phyloP scores from a whole-genome alignment of 805 yeast genomes.

The Peterozyma toletana region DNA sequence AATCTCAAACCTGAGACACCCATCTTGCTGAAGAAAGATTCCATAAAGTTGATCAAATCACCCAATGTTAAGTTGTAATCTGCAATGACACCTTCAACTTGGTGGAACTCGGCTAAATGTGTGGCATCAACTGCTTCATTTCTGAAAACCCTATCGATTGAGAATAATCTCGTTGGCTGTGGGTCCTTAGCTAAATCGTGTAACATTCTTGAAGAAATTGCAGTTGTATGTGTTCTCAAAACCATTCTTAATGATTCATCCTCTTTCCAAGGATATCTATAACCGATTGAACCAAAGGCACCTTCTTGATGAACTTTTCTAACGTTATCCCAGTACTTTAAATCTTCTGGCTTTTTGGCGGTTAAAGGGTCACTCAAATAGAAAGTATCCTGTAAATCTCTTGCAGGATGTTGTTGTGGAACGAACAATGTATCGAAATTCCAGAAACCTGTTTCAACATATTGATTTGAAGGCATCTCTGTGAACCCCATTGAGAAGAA shows the following conservation, averaged over 20 bases:
- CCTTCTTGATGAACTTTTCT: slow-evolving; percentile 85
- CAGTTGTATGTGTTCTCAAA: slow-evolving; percentile 95
- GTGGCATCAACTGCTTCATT: slow-evolving; percentile 99
- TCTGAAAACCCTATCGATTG: slow-evolving; percentile 97
- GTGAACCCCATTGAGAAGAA: slow-evolving; percentile 97
- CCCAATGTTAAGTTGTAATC: slow-evolving; percentile 94
- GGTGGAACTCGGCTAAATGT: slow-evolving; percentile 98
- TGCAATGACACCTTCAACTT: slow-evolving; percentile 98
- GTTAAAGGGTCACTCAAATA: slow-evolving; percentile 87
- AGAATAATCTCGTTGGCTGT: slow-evolving; percentile 83
- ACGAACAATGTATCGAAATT: slow-evolving; percentile 94
- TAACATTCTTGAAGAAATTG: slow-evolving; percentile 84
- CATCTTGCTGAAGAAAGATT: slow-evolving; percentile 93
- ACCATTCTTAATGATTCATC: slow-evolving; percentile 89
- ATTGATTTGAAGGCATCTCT: slow-evolving; percentile 98
- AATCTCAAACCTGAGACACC: slow-evolving; percentile 93
- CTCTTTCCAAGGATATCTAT: slow-evolving; percentile 95
- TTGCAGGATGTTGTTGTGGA: slow-evolving; percentile 99
- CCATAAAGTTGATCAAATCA: slow-evolving; percentile 97
- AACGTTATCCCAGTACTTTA: slow-evolving; percentile 68
- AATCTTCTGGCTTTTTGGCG: slow-evolving; percentile 81
- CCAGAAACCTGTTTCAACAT: slow-evolving; percentile 98
- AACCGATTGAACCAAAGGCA: slow-evolving; percentile 91
- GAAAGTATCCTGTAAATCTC: slow-evolving; percentile 98
- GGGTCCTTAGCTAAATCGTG: slow-evolving; percentile 84